phyloP scores from a whole-genome alignment of 306 rosid species.

The Dryas drummondii region DNA sequence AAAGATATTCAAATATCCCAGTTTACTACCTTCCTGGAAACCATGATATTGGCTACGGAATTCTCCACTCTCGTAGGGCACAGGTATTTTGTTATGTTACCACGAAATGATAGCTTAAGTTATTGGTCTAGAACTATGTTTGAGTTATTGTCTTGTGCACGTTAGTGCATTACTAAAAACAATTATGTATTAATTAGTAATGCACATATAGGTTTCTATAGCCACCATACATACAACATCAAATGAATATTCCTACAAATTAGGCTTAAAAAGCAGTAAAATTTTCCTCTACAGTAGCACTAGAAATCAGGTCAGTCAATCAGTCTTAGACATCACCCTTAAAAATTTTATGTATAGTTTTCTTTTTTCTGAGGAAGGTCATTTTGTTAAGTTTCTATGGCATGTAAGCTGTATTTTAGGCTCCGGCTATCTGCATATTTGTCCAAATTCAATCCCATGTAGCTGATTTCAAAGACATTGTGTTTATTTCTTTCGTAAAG shows the following conservation, averaged over 20 bases:
- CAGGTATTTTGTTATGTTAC: constrained; percentile 41
- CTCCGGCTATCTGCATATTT: constrained; percentile 1
- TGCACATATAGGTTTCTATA: neutral
- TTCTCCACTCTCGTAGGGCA: constrained; percentile 45
- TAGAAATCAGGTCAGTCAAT: no score
- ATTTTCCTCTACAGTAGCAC: neutral
- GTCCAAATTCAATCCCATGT: neutral
- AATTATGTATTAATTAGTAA: constrained; percentile 13
- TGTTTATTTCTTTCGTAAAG: neutral
- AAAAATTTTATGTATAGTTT: neutral
- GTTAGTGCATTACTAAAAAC: neutral
- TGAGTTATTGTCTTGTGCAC: constrained; percentile 1
- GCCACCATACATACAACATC: neutral
- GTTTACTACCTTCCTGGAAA: constrained; percentile 71
- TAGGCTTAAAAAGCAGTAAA: no score
- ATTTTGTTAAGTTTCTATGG: constrained; percentile 10
- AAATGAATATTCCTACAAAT: neutral
- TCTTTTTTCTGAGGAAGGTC: neutral
- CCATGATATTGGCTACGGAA: constrained; percentile 82
- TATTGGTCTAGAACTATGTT: neutral
- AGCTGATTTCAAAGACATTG: neutral
- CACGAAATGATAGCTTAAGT: constrained; percentile 14
- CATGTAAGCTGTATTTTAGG: neutral
- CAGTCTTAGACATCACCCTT: no score
- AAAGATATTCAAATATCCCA: constrained; percentile 39